Evolutionary conservation across 371 early-diverging fungal species (phyloP).

Genomic region (Mucor saturninus): DNA sequence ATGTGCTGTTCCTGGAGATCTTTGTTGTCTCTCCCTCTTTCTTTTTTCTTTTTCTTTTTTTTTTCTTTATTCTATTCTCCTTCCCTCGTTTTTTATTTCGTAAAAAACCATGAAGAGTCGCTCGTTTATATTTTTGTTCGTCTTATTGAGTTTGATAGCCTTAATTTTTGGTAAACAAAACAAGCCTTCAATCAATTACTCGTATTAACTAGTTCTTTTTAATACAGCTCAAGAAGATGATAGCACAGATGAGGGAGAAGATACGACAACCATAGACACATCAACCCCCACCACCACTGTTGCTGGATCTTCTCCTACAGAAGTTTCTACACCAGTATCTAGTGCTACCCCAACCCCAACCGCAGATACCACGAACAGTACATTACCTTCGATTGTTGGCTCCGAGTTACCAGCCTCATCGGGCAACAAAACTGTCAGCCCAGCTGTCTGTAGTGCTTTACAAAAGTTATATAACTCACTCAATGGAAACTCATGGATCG

Average conservation of each 20-base stretch:
- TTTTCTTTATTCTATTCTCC: not conserved
- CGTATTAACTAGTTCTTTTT: not conserved
- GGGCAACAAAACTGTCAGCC: slow-evolving; percentile 15
- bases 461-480: slow-evolving; percentile 37
- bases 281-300: not conserved
- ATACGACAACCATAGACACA: not conserved
- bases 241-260: not conserved
- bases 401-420: not conserved
- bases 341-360: not conserved
- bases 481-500: slow-evolving; percentile 44
- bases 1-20: slow-evolving; percentile 6
- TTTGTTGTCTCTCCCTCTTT: slow-evolving; percentile 1
- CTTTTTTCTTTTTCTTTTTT: not conserved
- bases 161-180: not conserved
- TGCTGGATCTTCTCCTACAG: not conserved
- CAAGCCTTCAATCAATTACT: not conserved
- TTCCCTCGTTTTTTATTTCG: not conserved
- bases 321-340: not conserved
- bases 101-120: slow-evolving; percentile 8
- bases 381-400: not conserved
- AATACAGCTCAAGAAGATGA: slow-evolving; percentile 1
- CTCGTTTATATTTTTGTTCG: not conserved
- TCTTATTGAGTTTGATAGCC: not conserved
- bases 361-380: not conserved
- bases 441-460: slow-evolving; percentile 36